Base-by-base conservation (phyloP, 2,329 filamentous ascomycete species). In the Colletotrichum scovillei region DNA sequence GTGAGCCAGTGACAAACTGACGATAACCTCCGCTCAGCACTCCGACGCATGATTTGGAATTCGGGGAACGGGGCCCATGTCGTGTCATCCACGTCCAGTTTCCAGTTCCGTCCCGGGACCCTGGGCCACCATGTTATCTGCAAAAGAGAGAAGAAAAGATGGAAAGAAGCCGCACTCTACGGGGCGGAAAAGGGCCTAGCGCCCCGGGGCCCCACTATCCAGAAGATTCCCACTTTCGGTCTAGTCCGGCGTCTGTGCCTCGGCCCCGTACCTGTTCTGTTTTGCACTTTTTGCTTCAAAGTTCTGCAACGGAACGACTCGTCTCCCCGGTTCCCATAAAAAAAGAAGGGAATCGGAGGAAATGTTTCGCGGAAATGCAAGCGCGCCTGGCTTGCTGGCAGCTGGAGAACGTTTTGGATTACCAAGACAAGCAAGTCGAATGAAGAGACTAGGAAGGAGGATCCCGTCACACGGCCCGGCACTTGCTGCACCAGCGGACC, bases 41-140 rank as follows among this genome's bases (percentile, higher is more conserved):
- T 28, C 42, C 42, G 63, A 22, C n/a, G 28, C 28, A 46, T 63
- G 65, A 72, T 72, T 72, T 72, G 69, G 65, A 72, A 72, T 69
- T 49, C 19, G 19, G 42, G 42, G 16, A 49, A 49, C 19, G 19
- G 8, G 42, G 42, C 42, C 19, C 42, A n/a, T 22, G 42, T 49
- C 42, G 19, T 49, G 42, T 49, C 42, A 49, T 22, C n/a, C 42
- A n/a, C 8, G 19, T 49, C 42, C 42, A 49, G 8, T n/a, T 9
- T 49, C 42, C 19, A 49, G 42, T 26, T n/a, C 42, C 59, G 38
- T 49, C 59, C 58, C 58, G 53, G 53, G n/a, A 42, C 16, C 53
- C 49, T 49, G 46, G 63, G 35, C 30, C 42, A n/a, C 28, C 28
- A 30, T 30, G 28, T 30, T 30, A 30, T 30, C 28, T 30, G 28